phyloP scores from a whole-genome alignment of 139 green algal species.

The Tetradesmus obliquus region DNA sequence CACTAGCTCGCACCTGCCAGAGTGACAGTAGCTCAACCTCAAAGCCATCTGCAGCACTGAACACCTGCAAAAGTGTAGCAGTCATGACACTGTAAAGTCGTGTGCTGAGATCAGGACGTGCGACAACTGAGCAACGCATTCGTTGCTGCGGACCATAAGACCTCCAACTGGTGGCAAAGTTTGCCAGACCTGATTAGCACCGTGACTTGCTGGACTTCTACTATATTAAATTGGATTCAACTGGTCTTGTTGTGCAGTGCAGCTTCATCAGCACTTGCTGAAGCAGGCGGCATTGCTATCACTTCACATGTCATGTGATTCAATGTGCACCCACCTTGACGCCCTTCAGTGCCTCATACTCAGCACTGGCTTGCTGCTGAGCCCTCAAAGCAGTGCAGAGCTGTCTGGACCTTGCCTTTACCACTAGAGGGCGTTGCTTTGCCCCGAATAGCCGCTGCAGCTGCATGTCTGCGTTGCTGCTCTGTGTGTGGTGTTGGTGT shows the following conservation, averaged over 20 bases:
- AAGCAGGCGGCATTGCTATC: too few species aligned
- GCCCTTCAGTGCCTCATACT: constrained; percentile 50
- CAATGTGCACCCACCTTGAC: constrained; percentile 32
- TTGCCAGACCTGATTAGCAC: too few species aligned
- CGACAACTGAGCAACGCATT: too few species aligned
- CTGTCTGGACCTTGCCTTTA: neutral
- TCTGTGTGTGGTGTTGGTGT: neutral
- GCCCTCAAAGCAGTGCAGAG: neutral
- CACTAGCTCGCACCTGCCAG: constrained; percentile 52
- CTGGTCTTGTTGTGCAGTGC: too few species aligned
- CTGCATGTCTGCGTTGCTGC: neutral
- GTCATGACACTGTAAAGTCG: neutral
- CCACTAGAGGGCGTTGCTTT: neutral
- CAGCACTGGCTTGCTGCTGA: constrained; percentile 21
- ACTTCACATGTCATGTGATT: too few species aligned
- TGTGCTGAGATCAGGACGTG: neutral
- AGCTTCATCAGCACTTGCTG: too few species aligned
- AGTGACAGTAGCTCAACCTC: constrained; percentile 52
- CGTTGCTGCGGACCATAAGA: too few species aligned
- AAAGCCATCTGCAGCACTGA: constrained; percentile 45
- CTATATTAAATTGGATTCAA: too few species aligned
- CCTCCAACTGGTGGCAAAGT: too few species aligned
- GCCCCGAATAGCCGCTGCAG: neutral
- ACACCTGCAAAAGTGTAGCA: neutral
- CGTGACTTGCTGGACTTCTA: too few species aligned